Evolutionary conservation across 2,329 filamentous ascomycete species (phyloP), one percentile per base, ranked within the genome.

Genomic region (Plenodomus biglobosus): DNA sequence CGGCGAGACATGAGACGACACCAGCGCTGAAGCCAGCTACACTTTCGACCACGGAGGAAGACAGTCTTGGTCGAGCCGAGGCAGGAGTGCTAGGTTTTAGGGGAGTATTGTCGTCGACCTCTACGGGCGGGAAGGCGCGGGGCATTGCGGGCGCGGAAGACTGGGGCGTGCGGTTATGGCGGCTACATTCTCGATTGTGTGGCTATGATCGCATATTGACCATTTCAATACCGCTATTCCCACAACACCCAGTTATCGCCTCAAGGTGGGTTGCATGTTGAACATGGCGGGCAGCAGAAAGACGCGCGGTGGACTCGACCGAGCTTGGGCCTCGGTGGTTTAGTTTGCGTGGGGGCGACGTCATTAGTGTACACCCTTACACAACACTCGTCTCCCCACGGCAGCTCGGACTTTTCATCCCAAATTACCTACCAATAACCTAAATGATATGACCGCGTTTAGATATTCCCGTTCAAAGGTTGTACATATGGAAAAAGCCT

Each of bases 1-100:
- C 87, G 47, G 85, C 86, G 40, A 97, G 80, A 19, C 94, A 97
- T 44, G 92, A 88, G 61, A 91, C 81, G 47, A 90, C 81, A 53
- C 94, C 94, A 50, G 94, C 94, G 56, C 87, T 88, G 73, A 99
- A 87, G 62, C 94, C 94, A 53, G 94, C 90, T 70, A 92, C 79
- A 66, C 87, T 87, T 81, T 97, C 94, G 73, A 96, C 83, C 68
- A 88, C 73, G 62, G 88, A 90, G 74, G 88, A 84, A 71, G 82
- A 66, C 21, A 73, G 49, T 73, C 79, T 47, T 35, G 37, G 53
- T 17, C 35, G 35, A 11, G 27, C 6, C 11, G 11, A 3, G 3
- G 13, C 13, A 32, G 27, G 32, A 42, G 40, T 8, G 50, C 44
- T 10, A 51, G 44, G 22, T 44, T 72, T 69, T 53, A 66, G 64